These are phyloP conservation scores for Populus deltoides DNA, from an alignment of 345 rosid genomes.

Conservation along the genomic window DNA sequence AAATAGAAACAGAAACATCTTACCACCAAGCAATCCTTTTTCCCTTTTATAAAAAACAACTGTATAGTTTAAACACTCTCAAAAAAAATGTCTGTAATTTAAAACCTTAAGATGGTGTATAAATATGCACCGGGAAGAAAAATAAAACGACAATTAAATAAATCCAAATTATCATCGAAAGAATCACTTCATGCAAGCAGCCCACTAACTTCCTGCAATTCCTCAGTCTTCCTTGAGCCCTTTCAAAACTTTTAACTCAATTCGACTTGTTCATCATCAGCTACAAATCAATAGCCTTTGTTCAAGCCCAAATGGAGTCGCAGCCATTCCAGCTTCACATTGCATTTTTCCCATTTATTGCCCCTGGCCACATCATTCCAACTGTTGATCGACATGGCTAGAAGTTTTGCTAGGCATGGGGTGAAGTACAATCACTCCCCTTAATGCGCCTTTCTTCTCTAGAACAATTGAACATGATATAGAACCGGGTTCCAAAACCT, in stretches of 20 bases:
- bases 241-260: background rate
- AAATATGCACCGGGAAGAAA: too few relatives aligned
- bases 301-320: background rate
- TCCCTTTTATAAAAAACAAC: background rate
- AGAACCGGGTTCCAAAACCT: conserved; percentile 7
- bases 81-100: too few relatives aligned
- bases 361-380: conserved; percentile 11
- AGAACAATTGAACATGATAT: conserved; percentile 6
- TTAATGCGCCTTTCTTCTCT: background rate
- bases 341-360: background rate
- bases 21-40: too few relatives aligned
- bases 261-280: background rate
- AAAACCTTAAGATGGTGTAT: background rate
- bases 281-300: background rate
- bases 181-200: background rate
- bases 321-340: background rate
- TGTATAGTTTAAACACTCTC: too few relatives aligned
- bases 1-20: too few relatives aligned
- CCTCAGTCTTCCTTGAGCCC: background rate
- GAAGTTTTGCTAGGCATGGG: conserved; percentile 6
- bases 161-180: background rate
- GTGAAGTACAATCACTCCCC: background rate
- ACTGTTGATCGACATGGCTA: background rate
- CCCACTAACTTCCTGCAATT: background rate
- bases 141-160: background rate